Evolutionary conservation across 1,139 yeast genomes (phyloP).

Genomic region (Candida tunisiensis): DNA sequence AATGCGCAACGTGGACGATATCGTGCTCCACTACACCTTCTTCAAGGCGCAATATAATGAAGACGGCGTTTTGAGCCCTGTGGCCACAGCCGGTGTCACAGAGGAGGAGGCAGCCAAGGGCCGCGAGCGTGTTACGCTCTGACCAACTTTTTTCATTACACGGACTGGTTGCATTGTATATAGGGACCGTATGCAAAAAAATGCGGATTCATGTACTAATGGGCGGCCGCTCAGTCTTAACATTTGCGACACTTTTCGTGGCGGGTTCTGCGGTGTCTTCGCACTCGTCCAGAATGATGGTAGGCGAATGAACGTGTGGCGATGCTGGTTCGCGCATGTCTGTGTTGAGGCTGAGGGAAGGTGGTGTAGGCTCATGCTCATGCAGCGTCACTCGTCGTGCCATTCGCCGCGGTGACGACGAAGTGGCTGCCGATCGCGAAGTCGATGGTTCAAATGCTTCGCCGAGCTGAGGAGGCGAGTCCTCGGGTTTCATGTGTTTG

Average conservation of each 20-base stretch:
- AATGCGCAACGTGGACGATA: slow-evolving; percentile 81
- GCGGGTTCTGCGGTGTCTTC: slow-evolving; percentile 8
- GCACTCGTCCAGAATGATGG: slow-evolving; percentile 16
- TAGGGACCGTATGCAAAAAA: too few relatives aligned
- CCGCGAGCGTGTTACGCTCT: too few relatives aligned
- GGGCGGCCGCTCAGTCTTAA: slow-evolving; percentile 1
- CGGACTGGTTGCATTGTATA: too few relatives aligned
- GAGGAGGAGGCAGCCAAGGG: too few relatives aligned
- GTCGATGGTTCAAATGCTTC: neutral
- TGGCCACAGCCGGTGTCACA: slow-evolving; percentile 3
- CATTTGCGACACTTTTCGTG: neutral
- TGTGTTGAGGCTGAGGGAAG: slow-evolving; percentile 1
- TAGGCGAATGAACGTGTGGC: slow-evolving; percentile 7
- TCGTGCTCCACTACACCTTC: slow-evolving; percentile 83
- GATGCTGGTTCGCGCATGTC: slow-evolving; percentile 1
- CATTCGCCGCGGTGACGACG: neutral
- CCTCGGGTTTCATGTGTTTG: slow-evolving; percentile 2
- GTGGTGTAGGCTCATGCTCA: slow-evolving; percentile 4
- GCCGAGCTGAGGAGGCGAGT: slow-evolving; percentile 2
- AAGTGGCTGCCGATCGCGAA: neutral
- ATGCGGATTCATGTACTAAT: too few relatives aligned
- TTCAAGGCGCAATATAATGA: slow-evolving; percentile 32
- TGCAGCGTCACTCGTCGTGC: slow-evolving; percentile 11
- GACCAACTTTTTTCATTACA: too few relatives aligned
- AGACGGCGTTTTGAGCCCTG: slow-evolving; percentile 12